Evolutionary conservation across 805 yeast species (phyloP).

Genomic region (Yarrowia alimentaria): DNA sequence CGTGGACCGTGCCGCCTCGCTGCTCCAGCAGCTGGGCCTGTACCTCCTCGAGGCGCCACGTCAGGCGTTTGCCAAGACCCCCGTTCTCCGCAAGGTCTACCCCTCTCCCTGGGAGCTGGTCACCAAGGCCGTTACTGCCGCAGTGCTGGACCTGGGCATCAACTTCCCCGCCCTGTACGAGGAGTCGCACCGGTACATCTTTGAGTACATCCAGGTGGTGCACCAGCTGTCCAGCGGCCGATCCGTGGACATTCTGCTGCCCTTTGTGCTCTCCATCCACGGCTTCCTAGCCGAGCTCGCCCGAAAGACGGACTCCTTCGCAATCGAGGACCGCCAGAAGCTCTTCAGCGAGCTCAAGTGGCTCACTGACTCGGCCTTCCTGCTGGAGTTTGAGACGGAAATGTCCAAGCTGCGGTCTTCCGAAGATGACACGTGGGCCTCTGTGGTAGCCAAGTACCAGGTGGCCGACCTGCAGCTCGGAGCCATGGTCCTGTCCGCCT

Average conservation of each 20-base stretch:
- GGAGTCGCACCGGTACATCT: constrained; percentile 29
- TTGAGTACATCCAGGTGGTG: constrained; percentile 27
- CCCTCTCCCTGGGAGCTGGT: constrained; percentile 48
- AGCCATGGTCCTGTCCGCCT: constrained; percentile 31
- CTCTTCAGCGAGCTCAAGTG: constrained; percentile 28
- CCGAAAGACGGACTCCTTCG: constrained; percentile 14
- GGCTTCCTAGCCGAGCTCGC: constrained; percentile 42
- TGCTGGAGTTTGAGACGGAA: constrained; percentile 32
- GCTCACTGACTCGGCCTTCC: constrained; percentile 28
- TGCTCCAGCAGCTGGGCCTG: constrained; percentile 47
- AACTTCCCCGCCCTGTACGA: constrained; percentile 39
- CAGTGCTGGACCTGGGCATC: constrained; percentile 38
- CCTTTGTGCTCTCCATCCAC: constrained; percentile 35
- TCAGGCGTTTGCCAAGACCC: constrained; percentile 43
- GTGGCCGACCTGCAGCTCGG: constrained; percentile 32
- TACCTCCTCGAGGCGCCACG: constrained; percentile 49
- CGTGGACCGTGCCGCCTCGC: constrained; percentile 44
- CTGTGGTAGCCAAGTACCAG: constrained; percentile 28
- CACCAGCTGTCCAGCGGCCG: constrained; percentile 22
- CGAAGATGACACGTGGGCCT: constrained; percentile 30
- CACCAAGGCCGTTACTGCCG: constrained; percentile 41
- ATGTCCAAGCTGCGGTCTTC: constrained; percentile 29
- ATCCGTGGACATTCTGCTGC: constrained; percentile 30
- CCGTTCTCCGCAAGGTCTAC: constrained; percentile 34
- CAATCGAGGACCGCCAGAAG: constrained; percentile 11